Base-by-base conservation (phyloP, 2,329 filamentous ascomycete species). In the Calonectria montana region DNA sequence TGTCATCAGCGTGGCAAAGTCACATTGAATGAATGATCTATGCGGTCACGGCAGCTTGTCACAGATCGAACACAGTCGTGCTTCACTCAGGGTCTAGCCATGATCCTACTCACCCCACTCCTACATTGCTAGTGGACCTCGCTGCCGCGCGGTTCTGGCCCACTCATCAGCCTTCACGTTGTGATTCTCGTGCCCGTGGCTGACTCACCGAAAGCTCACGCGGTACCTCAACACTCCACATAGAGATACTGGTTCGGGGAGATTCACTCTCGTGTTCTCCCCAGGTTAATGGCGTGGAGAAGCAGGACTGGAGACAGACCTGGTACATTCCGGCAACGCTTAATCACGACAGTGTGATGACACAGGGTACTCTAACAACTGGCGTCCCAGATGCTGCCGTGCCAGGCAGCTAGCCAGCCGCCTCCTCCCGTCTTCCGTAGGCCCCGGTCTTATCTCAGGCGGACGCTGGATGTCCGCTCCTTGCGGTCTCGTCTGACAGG, bases 201-300 rank as follows among this genome's bases (percentile, higher is more conserved):
- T 71, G 69, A 67, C 69, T 71, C 69, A 67, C 64, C 47, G 64
- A 64, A 31, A 45, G 37, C 69, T 64, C 69, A 63, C 69, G 57
- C 50, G 67, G 35, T 53, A 23, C 47, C 50, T 65, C 23, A 53
- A 48, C 61, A 47, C 48, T 64, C 67, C 47, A 64, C 57, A 64
- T 25, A n/a, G n/a, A n/a, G n/a, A 31, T 31, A 55, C 64, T 25
- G 65, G 64, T 37, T 61, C 69, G 64, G 64, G 47, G 53, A 27
- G 27, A 25, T 59, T 47, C 53, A n/a, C 53, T 59, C 53, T 59
- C 53, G 53, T 59, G 53, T 59, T 59, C 50, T 68, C 31, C 25
- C 57, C 45, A 48, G 39, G 65, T 57, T 29, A 47, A 68, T 62
- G 65, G 55, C 55, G 47, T 53, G 37, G 31, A 61, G 62, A 27